Percentiles rank a stretch among this genome's conserved stretches.
These are phyloP conservation scores for Ceratobasidium sp. DNA, from an alignment of 1,284 basidiomycete genomes.

Conservation along the genomic window DNA sequence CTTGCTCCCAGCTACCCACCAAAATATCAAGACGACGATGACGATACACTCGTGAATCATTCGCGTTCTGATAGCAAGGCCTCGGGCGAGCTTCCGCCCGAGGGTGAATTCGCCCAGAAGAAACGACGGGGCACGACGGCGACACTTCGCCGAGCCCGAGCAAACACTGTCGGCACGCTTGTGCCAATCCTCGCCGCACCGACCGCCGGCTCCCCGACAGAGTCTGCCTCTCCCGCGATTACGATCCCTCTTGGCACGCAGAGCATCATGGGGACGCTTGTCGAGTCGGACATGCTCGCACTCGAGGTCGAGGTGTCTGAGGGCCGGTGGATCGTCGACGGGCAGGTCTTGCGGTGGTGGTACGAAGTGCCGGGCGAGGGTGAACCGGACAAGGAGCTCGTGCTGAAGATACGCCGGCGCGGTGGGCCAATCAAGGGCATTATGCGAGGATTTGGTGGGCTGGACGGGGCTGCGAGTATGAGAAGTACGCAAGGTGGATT, in stretches of 20 bases:
- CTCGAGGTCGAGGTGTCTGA: conserved; percentile 66
- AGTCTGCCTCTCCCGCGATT: neutral
- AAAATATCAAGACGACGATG: conserved; percentile 47
- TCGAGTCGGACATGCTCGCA: conserved; percentile 53
- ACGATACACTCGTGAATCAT: conserved; percentile 49
- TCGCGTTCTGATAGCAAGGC: conserved; percentile 19
- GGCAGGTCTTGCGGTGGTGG: conserved; percentile 84
- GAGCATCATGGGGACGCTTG: conserved; percentile 27
- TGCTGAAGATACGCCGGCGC: conserved; percentile 72
- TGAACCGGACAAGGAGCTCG: conserved; percentile 64
- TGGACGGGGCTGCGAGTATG: conserved; percentile 10
- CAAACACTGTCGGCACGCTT: conserved; percentile 36
- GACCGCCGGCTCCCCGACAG: neutral
- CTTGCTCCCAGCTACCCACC: neutral
- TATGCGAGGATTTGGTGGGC: conserved; percentile 38
- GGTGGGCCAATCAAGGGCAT: conserved; percentile 69
- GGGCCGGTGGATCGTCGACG: conserved; percentile 71
- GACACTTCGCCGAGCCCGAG: conserved; percentile 17
- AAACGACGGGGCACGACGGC: conserved; percentile 31
- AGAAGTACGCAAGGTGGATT: neutral
- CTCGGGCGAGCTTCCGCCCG: conserved; percentile 1
- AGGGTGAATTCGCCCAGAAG: neutral
- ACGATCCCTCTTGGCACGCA: conserved; percentile 13
- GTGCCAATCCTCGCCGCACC: conserved; percentile 27
- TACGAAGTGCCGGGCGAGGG: conserved; percentile 72